Evolutionary conservation across 192 early-diverging fungal species (phyloP), one percentile per base, ranked within the genome.

Genomic region (Coemansia biformis): DNA sequence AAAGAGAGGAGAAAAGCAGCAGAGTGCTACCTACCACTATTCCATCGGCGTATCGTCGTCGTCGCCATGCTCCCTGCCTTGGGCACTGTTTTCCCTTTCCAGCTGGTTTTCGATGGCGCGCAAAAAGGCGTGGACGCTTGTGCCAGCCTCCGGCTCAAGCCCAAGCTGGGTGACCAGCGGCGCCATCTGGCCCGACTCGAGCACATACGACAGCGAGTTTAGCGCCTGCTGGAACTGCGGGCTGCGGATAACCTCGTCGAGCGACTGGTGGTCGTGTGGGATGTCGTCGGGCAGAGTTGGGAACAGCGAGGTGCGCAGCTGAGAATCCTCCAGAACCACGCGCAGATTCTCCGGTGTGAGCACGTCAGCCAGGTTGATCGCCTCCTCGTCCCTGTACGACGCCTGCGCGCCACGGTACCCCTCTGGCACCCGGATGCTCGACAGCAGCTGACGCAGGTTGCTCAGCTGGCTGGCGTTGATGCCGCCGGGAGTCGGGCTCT

Each of bases 181-280:
- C 17, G 57, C 68, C 31, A 77, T 50, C 50, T 77, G 75, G 6
- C 75, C 75, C 1, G 64, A 45, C 48, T 67, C 67, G 13, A 77
- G 53, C 48, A 60, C 50, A 18, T 67, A 61, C 37, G 59, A 57
- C 37, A 77, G 51, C 12, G 67, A 57, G 3, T 39, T 47, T 26
- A 77, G 49, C n/a, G 67, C 54, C 53, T 77, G 75, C 36, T 54
- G 64, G 57, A 77, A 77, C 63, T 71, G 75, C 38, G 75, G 60
- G 57, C 67, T 66, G 12, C 58, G 31, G 3, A 77, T 43, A 10
- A 70, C 46, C 37, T 54, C 32, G 16, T 66, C 64, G 18, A 77
- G 42, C 4, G 53, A 12, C 40, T 42, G 62, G 5, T 35, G 19
- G 11, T 45, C 43, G 4, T 23, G 46, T 0, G 54, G 55, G 3